Evolutionary conservation across 2,329 filamentous ascomycete species (phyloP).

Genomic region (Volutella citrinella): DNA sequence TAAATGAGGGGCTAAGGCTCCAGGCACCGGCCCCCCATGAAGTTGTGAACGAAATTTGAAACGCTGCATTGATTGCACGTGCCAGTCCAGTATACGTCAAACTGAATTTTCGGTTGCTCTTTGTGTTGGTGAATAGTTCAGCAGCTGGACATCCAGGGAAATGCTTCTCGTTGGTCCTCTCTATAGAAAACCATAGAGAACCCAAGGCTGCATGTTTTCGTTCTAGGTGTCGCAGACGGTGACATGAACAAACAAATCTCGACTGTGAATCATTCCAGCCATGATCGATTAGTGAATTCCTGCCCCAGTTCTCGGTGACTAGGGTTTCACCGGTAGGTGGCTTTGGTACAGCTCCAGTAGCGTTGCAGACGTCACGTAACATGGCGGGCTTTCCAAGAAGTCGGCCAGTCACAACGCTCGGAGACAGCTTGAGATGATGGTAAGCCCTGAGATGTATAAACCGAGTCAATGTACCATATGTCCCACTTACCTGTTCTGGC

Average conservation of each 20-base stretch:
- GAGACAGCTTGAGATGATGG: background rate
- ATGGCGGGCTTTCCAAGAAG: background rate
- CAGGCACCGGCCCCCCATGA: background rate
- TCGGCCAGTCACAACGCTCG: background rate
- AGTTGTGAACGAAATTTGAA: slow-evolving; percentile 1
- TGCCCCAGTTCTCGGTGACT: background rate
- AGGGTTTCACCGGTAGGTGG: background rate
- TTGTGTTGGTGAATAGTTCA: background rate
- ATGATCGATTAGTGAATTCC: background rate
- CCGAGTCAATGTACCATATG: background rate
- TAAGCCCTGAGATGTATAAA: background rate
- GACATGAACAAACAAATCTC: background rate
- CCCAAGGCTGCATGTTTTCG: slow-evolving; percentile 1
- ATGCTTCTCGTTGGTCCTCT: slow-evolving; percentile 1
- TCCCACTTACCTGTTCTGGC: background rate
- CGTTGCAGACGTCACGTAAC: background rate
- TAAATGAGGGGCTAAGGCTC: slow-evolving; percentile 1
- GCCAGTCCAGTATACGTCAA: slow-evolving; percentile 1
- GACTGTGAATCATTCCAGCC: background rate
- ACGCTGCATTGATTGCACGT: background rate
- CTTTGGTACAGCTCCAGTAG: background rate
- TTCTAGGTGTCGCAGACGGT: background rate
- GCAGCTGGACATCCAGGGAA: slow-evolving; percentile 1
- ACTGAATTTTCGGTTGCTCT: background rate
- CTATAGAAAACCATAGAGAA: background rate